Evolutionary conservation across 2,329 filamentous ascomycete species (phyloP).

Genomic region (Esteya vermicola): DNA sequence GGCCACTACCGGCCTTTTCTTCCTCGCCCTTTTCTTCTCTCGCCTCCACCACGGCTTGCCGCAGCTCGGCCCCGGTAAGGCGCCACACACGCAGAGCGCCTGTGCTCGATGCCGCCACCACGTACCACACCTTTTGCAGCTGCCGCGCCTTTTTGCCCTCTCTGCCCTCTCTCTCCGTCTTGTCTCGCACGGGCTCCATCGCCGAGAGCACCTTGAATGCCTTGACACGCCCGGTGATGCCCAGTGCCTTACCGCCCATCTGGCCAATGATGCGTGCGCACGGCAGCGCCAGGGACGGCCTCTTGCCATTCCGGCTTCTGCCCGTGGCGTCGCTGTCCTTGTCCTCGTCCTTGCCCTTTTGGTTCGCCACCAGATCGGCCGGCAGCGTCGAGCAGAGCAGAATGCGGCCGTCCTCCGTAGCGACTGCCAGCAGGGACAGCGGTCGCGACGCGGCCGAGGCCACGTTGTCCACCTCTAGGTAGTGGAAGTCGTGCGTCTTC

Average conservation of each 20-base stretch:
- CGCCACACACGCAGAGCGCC: slow-evolving; percentile 72
- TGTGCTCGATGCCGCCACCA: slow-evolving; percentile 72
- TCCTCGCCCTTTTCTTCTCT: slow-evolving; percentile 15
- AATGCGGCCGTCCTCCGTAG: slow-evolving; percentile 82
- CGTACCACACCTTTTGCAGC: slow-evolving; percentile 24
- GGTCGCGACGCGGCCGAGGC: slow-evolving; percentile 4
- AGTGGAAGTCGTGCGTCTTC: slow-evolving; percentile 74
- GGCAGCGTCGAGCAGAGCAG: slow-evolving; percentile 63
- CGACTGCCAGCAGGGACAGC: slow-evolving; percentile 49
- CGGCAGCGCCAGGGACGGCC: slow-evolving; percentile 22
- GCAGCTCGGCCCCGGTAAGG: slow-evolving; percentile 30
- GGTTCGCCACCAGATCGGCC: slow-evolving; percentile 24
- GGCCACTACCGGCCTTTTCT: slow-evolving; percentile 13
- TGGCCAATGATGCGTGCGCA: slow-evolving; percentile 59
- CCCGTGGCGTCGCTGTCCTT: too few species aligned
- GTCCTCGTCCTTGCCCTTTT: slow-evolving; percentile 4
- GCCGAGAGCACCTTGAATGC: slow-evolving; percentile 59
- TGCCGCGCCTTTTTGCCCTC: background rate
- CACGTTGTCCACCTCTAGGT: slow-evolving; percentile 38
- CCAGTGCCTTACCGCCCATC: slow-evolving; percentile 58
- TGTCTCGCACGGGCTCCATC: slow-evolving; percentile 13
- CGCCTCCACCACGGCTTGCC: slow-evolving; percentile 5
- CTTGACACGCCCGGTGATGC: slow-evolving; percentile 64
- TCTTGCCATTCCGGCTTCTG: slow-evolving; percentile 1
- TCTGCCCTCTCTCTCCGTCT: slow-evolving; percentile 13